phyloP scores from a whole-genome alignment of 257 asterid genomes.

The Jacaranda mimosifolia region DNA sequence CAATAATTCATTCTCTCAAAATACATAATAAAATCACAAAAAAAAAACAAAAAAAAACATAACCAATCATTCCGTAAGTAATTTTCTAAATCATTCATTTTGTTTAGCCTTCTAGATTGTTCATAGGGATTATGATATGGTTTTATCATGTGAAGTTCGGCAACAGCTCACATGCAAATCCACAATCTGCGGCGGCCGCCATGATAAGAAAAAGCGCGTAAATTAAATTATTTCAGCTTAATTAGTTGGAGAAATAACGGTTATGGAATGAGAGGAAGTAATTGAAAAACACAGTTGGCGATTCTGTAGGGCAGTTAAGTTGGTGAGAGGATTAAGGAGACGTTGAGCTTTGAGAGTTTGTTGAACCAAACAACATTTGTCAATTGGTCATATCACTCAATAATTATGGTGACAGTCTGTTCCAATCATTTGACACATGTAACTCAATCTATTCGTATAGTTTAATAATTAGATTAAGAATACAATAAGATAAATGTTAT shows the following conservation, averaged over 20 bases:
- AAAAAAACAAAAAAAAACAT: too few relatives aligned
- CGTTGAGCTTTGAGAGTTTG: background rate
- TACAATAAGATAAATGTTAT: background rate
- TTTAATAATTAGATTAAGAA: background rate
- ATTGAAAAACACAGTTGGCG: background rate
- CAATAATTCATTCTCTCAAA: too few relatives aligned
- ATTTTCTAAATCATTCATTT: too few relatives aligned
- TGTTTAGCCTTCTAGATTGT: too few relatives aligned
- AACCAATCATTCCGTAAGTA: too few relatives aligned
- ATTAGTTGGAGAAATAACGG: conserved; percentile 7
- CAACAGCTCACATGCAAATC: conserved; percentile 39
- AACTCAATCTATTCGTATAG: background rate
- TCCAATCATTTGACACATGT: conserved; percentile 26
- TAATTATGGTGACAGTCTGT: conserved; percentile 37
- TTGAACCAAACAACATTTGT: conserved; percentile 35
- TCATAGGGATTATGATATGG: too few relatives aligned
- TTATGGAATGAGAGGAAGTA: background rate
- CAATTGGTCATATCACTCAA: background rate
- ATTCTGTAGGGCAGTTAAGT: too few relatives aligned
- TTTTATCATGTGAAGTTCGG: background rate
- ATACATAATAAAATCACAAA: too few relatives aligned
- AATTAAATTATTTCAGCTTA: background rate
- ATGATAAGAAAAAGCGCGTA: conserved; percentile 3
- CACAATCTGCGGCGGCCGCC: conserved; percentile 34
- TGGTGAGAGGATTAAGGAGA: too few relatives aligned